phyloP scores from a whole-genome alignment of 108 stramenopile species.

The Bacterosira constricta region DNA sequence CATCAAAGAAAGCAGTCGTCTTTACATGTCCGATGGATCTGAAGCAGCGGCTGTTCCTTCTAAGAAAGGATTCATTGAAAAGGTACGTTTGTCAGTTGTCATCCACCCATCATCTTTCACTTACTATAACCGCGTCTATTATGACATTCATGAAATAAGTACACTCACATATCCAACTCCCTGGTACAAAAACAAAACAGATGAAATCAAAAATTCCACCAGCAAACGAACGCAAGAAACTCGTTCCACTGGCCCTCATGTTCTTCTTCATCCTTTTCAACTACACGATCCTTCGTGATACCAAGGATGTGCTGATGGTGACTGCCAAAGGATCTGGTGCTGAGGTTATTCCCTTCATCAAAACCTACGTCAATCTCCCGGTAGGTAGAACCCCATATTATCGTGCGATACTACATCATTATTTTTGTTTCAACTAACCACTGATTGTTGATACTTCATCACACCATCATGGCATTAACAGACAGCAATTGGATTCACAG shows the following conservation, averaged over 20 bases:
- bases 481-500: slow-evolving; percentile 78
- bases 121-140: too few species aligned
- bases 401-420: neutral
- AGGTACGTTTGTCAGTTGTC: neutral
- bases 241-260: slow-evolving; percentile 92
- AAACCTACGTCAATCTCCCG: slow-evolving; percentile 96
- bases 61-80: slow-evolving; percentile 18
- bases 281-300: slow-evolving; percentile 97
- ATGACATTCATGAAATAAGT: too few species aligned
- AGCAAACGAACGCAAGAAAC: slow-evolving; percentile 87
- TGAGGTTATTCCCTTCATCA: slow-evolving; percentile 97
- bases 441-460: too few species aligned
- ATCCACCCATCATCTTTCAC: neutral
- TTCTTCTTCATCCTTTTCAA: slow-evolving; percentile 98
- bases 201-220: slow-evolving; percentile 74
- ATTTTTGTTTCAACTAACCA: neutral
- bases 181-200: slow-evolving; percentile 37
- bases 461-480: neutral
- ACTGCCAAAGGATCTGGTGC: slow-evolving; percentile 90
- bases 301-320: slow-evolving; percentile 93
- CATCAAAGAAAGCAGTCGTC: neutral
- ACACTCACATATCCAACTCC: too few species aligned
- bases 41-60: slow-evolving; percentile 10
- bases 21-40: slow-evolving; percentile 7
- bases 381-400: too few species aligned